Evolutionary conservation across 2,329 filamentous ascomycete genomes (phyloP), one percentile per base, ranked within the genome.

Genomic region (Epichloe sp.): DNA sequence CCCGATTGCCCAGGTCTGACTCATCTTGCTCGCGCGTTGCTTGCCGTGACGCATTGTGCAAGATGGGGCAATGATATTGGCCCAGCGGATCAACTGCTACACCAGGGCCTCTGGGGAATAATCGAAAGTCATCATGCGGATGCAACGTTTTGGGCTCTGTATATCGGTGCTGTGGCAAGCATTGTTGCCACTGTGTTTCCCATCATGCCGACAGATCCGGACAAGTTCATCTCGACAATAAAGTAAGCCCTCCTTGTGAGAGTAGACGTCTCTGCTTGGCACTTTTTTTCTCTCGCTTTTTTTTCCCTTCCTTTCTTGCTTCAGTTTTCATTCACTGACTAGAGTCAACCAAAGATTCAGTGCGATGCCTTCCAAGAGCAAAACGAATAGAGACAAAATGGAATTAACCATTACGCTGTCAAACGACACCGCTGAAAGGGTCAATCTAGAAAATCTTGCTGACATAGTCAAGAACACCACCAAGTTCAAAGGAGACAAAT

Each of bases 1-100:
- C 73, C 90, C 1, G 76, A 78, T 14, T 75, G 78, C 1, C 87
- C 91, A 40, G 88, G 88, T 0, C 68, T 94, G 26, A 82, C 80
- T 1, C 89, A 96, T 62, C 65, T 80, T 44, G 76, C 82, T 48
- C 78, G 88, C 12, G 84, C 86, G 0, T 65, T 86, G 2, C 71
- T 95, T 3, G 86, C 80, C 0, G 69, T 95, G 4, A 76, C 84
- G 1, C 72, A 87, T 1, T 88, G 82, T 57, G 81, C 85, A 44
- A 75, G 88, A 57, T 94, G 88, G 80, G 85, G 82, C 17, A 81
- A 80, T 2, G 76, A 78, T 45, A 61, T 81, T 4, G 72, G 72
- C 0, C 71, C 72, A 1, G 62, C 69, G 0, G 78, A 83, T 54
- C 59, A 61, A 14, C 62, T 66, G 44, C 63, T 78, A 12, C 66